Evolutionary conservation across 108 stramenopile genomes (phyloP), one percentile per base, ranked within the genome.

Genomic region (Cyclotella atomus): DNA sequence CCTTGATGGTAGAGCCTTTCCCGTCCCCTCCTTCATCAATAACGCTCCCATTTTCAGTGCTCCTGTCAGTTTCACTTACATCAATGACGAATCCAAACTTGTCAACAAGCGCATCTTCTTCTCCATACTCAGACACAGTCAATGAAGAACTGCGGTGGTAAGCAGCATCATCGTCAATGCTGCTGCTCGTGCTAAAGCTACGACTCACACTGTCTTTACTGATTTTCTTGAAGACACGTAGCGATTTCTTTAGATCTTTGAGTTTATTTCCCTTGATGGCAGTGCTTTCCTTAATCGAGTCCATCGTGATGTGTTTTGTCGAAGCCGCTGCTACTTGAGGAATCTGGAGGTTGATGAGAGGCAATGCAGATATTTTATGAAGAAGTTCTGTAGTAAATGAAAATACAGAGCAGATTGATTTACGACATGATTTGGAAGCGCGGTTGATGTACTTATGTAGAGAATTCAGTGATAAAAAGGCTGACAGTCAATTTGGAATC

Each of bases 31-130:
- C 52, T 21, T 9, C 4, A 3, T 23, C 52, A 10, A 23, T 1
- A 19, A 52, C n/a, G 24, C 52, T 52, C 23, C 24, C 52, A 23
- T 5, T 52, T 52, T 52, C 52, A 23, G 21, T 52, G 20, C 24
- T 23, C 9, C 20, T 52, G 2, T 19, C 21, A 52, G 52, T n/a
- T n/a, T n/a, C n/a, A n/a, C n/a, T n/a, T n/a, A n/a, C 52, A 21
- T 52, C 52, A 52, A 52, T 23, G 21, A 52, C 24, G 52, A 52
- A 52, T 3, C 52, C 52, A 5, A 52, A 52, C 24, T 52, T 52
- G 21, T 52, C 52, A 6, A 52, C 52, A n/a, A 52, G 52, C 5
- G 24, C 10, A 23, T 52, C 52, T 1, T 52, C 52, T 10, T 52
- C 52, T 10, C 20, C 52, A 5, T 52, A 10, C 21, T 52, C 52